Conservation (phyloP, 805 yeast species). For the Starmerella asiatica region DNA sequence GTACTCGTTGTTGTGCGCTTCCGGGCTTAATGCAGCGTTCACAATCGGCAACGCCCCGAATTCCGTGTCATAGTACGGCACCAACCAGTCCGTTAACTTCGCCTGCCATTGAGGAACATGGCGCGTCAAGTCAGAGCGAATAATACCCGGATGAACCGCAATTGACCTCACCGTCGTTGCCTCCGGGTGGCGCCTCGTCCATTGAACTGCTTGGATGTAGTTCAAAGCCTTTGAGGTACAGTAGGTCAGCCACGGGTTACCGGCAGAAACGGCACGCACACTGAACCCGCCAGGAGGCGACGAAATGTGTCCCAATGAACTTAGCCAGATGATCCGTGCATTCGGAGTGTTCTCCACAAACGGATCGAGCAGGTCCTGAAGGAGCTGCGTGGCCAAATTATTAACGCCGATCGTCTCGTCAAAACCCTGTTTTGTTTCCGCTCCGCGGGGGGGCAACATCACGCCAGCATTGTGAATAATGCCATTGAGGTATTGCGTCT, state of each 20-base stretch:
- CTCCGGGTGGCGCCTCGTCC: slow-evolving; percentile 27
- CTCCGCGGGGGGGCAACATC: slow-evolving; percentile 25
- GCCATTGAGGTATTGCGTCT: slow-evolving; percentile 15
- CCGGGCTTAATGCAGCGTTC: slow-evolving; percentile 33
- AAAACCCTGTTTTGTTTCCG: slow-evolving; percentile 33
- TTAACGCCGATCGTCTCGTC: slow-evolving; percentile 38
- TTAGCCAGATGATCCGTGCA: slow-evolving; percentile 35
- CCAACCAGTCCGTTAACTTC: slow-evolving; percentile 2
- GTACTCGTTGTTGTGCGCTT: slow-evolving; percentile 28
- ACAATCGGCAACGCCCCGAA: slow-evolving; percentile 36
- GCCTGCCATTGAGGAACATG: slow-evolving; percentile 4
- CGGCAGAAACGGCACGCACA: slow-evolving; percentile 26
- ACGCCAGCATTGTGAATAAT: slow-evolving; percentile 23
- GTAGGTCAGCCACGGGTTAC: slow-evolving; percentile 21
- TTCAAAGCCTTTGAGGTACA: slow-evolving; percentile 36
- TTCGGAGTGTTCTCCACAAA: slow-evolving; percentile 28
- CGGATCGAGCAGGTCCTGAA: slow-evolving; percentile 29
- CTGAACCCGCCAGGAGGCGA: slow-evolving; percentile 28
- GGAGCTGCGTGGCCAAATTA: slow-evolving; percentile 34
- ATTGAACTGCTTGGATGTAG: slow-evolving; percentile 28
- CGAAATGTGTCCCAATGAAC: slow-evolving; percentile 30
- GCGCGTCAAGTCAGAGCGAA: slow-evolving; percentile 29
- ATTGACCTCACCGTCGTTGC: slow-evolving; percentile 26
- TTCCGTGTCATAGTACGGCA: slow-evolving; percentile 19
- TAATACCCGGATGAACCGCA: slow-evolving; percentile 33